Percentiles rank a stretch among this genome's conserved stretches.
phyloP scores from a whole-genome alignment of 2,329 filamentous ascomycete species.

The Cyclaneusma minus region DNA sequence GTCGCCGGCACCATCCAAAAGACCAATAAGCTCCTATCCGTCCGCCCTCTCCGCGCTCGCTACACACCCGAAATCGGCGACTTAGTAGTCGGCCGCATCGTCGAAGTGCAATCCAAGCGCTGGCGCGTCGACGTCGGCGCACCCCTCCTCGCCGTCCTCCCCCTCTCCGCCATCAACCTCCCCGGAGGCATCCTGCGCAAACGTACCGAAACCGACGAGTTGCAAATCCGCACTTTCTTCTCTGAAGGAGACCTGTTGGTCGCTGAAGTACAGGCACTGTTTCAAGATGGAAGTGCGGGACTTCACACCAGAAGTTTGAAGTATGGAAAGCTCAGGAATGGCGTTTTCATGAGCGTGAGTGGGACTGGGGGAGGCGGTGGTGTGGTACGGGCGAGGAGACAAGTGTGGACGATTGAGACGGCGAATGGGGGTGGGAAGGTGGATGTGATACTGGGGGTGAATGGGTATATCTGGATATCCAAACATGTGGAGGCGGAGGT shows the following conservation, averaged over 20 bases:
- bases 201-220: slow-evolving; percentile 86
- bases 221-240: slow-evolving; percentile 97
- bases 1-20: slow-evolving; percentile 81
- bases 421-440: slow-evolving; percentile 45
- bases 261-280: slow-evolving; percentile 84
- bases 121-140: slow-evolving; percentile 94
- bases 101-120: slow-evolving; percentile 81
- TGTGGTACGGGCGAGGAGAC: slow-evolving; percentile 68
- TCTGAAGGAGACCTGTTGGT: slow-evolving; percentile 86
- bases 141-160: slow-evolving; percentile 69
- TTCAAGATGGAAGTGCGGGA: slow-evolving; percentile 70
- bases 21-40: slow-evolving; percentile 92
- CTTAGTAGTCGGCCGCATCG: slow-evolving; percentile 81
- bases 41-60: slow-evolving; percentile 76
- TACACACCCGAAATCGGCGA: slow-evolving; percentile 96
- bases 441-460: slow-evolving; percentile 82
- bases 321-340: slow-evolving; percentile 92
- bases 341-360: slow-evolving; percentile 68
- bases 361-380: slow-evolving; percentile 68
- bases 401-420: slow-evolving; percentile 70
- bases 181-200: slow-evolving; percentile 85
- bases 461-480: slow-evolving; percentile 92
- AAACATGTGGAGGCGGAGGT: slow-evolving; percentile 57
- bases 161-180: slow-evolving; percentile 82
- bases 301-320: slow-evolving; percentile 83